Evolutionary conservation across 2,329 filamentous ascomycete species (phyloP).

Genomic region (Alternaria gaisen): DNA sequence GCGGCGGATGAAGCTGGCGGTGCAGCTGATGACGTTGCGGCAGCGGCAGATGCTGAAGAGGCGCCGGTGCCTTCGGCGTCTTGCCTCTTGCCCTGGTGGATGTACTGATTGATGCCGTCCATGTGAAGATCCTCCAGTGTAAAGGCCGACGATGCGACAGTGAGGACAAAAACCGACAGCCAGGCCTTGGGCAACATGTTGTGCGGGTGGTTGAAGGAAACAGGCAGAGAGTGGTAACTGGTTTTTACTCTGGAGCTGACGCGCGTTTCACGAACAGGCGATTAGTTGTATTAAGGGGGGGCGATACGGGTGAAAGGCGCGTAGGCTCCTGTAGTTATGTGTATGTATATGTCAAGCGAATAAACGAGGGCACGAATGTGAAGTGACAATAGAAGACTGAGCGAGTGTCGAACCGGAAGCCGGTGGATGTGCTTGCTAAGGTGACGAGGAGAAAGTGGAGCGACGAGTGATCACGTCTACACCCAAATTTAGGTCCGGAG

Average conservation of each 20-base stretch:
- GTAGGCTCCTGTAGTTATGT: constrained; percentile 12
- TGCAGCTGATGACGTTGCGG: constrained; percentile 26
- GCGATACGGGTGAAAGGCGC: constrained; percentile 15
- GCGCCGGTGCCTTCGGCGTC: constrained; percentile 45
- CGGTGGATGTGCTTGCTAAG: constrained; percentile 1
- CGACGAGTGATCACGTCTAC: constrained; percentile 7
- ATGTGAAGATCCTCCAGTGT: constrained; percentile 41
- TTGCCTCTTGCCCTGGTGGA: constrained; percentile 46
- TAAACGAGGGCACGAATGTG: constrained; percentile 8
- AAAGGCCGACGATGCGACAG: constrained; percentile 44
- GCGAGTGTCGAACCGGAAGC: constrained; percentile 10
- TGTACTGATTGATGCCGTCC: constrained; percentile 48
- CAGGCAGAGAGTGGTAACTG: constrained; percentile 18
- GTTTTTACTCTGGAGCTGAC: constrained; percentile 28
- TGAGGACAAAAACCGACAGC: constrained; percentile 44
- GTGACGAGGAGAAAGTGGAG: constrained; percentile 1
- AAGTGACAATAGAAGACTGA: constrained; percentile 10
- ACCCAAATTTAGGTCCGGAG: constrained; percentile 7
- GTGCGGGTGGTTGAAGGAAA: constrained; percentile 23
- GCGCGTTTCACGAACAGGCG: constrained; percentile 30
- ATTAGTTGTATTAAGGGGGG: constrained; percentile 28
- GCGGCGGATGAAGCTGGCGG: constrained; percentile 5
- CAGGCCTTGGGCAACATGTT: constrained; percentile 48
- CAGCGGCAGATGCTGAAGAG: constrained; percentile 16
- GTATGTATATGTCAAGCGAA: constrained; percentile 9